Percentiles rank a stretch among this genome's conserved stretches.
phyloP scores from a whole-genome alignment of 805 yeast genomes.

The Ogataea angusta region DNA sequence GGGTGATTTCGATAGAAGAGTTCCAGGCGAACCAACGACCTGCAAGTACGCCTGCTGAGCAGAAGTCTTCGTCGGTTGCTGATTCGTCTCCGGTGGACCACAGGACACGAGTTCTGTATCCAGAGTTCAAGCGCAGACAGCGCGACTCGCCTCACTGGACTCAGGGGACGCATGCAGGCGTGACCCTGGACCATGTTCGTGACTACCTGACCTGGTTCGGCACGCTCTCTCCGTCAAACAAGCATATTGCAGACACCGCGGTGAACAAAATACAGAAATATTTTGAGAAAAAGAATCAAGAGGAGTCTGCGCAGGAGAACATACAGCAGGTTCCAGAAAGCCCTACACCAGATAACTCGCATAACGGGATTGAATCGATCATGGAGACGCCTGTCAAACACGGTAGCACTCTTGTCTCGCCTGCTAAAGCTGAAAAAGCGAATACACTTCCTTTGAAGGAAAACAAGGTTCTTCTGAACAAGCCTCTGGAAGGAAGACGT shows the following conservation, averaged over 20 bases:
- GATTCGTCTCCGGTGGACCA: conserved; percentile 18
- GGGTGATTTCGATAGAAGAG: conserved; percentile 8
- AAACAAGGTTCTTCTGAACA: background rate
- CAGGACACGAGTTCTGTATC: conserved; percentile 17
- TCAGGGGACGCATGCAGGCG: conserved; percentile 16
- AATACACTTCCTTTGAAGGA: background rate
- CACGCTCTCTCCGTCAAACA: conserved; percentile 10
- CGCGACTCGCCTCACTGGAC: conserved; percentile 20
- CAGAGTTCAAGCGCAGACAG: conserved; percentile 18
- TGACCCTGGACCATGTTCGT: conserved; percentile 15
- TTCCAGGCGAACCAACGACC: background rate
- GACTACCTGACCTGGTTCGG: conserved; percentile 21
- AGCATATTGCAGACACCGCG: conserved; percentile 10
- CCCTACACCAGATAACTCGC: background rate
- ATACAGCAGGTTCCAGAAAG: background rate
- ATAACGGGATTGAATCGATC: background rate
- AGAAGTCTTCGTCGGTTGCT: background rate
- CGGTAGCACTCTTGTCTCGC: background rate
- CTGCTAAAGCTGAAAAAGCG: background rate
- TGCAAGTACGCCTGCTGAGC: background rate
- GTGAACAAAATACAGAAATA: conserved; percentile 9
- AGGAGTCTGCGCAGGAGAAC: background rate
- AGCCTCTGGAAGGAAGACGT: conserved; percentile 7
- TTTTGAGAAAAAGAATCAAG: conserved; percentile 6
- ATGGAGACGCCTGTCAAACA: conserved; percentile 2